Evolutionary conservation across 805 yeast genomes (phyloP), one percentile per base, ranked within the genome.

Genomic region (Zygotorulaspora danielsina): DNA sequence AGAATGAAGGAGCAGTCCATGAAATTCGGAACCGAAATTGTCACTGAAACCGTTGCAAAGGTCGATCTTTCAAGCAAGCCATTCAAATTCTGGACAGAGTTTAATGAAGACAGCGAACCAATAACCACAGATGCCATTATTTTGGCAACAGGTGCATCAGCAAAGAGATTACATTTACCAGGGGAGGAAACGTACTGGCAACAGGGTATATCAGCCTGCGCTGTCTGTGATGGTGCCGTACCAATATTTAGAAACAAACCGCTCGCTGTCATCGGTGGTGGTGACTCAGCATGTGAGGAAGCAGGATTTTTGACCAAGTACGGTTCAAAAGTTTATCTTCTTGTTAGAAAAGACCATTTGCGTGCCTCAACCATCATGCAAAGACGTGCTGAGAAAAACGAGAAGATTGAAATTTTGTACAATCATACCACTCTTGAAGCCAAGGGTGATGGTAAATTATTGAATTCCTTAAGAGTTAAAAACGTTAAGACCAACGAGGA

Each of bases 101-200:
- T 81, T 75, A 81, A 80, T 64, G 98, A 93, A 70, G 97, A 87
- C 59, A 78, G 67, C 32, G 95, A 80, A 59, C 96, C 97, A 51
- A 73, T 82, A 65, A 85, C 96, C 44, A 81, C 97, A 21, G 98
- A 93, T 58, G 84, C 97, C 22, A 79, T 93, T 38, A 80, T 93
- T 52, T 66, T 93, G 48, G 96, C 98, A 51, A 93, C 99, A 34
- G 99, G 99, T 62, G 99, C 99, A 16, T 83, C 95, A 28, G 99
- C 99, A 44, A 87, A 82, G 75, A 85, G 98, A 73, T 75, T 93
- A 69, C 69, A 76, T 62, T 72, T 93, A 46, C 96, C 97, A 44
- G 99, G 99, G 56, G 98, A 93, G 72, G 97, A 93, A 52, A 75
- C 76, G 24, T 93, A 93, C 78, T 93, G 99, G 99, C 99, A 93